Base-by-base conservation (phyloP, 768 basidiomycete species). In the Trametes cubensis region DNA sequence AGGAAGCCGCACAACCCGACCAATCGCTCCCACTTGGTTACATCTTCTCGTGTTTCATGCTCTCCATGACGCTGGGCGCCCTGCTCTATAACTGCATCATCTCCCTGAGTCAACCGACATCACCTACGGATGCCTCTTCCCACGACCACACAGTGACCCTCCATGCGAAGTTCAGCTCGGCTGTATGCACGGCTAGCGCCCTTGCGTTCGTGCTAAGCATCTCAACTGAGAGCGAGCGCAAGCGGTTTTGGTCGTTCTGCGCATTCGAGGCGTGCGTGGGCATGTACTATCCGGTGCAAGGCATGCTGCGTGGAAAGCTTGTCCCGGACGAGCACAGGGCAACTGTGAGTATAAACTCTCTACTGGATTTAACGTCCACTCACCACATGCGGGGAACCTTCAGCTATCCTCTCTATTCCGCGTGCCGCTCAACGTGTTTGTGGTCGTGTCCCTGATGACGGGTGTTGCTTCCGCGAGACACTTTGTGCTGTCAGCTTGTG, bases 11-110 rank as follows among this genome's bases (percentile, higher is more conserved):
- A n/a, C 34, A 26, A 14, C 68, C 77, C 11, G 63, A 73, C 13
- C 66, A 68, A 6, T 61, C 75, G 18, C 83, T 90, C 26, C 90
- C 90, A 0, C 78, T 92, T 8, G 90, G 90, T 2, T 88, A 88
- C 73, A 90, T 92, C 66, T 92, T 92, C 73, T 88, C 89, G 28
- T 80, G 83, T 6, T 89, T 90, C 78, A 92, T 92, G 90, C 75
- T 90, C 58, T 85, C 83, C 58, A 90, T 92, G 89, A 88, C 90
- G 83, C 81, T 90, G 66, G 89, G 89, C 18, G 90, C 89, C 13
- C 73, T 90, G 53, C 66, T 88, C 30, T 91, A 90, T 74, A 88
- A 83, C 5, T 76, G 76, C 51, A 74, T 87, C 67, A 23, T 66
- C 70, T 63, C 70, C 13, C 51, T 52, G 52, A 68, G 69, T 58